Evolutionary conservation across 2,329 filamentous ascomycete genomes (phyloP).

Genomic region (Didymella sp.): DNA sequence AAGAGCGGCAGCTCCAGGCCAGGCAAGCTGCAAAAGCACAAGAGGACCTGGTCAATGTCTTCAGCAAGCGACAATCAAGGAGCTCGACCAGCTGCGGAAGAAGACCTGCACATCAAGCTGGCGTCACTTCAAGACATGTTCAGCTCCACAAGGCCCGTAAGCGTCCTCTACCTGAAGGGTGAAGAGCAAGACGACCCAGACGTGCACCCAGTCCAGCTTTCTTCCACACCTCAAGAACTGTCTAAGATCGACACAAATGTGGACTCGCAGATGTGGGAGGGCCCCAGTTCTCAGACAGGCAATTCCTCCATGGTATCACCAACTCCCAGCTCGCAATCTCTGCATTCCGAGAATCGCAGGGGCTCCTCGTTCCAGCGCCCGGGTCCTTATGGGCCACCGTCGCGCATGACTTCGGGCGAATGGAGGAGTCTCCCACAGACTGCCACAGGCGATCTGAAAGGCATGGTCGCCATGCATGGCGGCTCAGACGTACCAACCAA

Average conservation of each 20-base stretch:
- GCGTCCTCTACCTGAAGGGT: constrained; percentile 77
- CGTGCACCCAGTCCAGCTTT: constrained; percentile 74
- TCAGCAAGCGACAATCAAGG: constrained; percentile 62
- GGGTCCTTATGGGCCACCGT: constrained; percentile 52
- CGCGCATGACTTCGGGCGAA: constrained; percentile 56
- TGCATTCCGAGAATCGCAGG: constrained; percentile 51
- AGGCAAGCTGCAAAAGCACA: constrained; percentile 88
- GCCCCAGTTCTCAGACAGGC: constrained; percentile 61
- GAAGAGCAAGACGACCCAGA: constrained; percentile 82
- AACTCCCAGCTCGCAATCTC: constrained; percentile 56
- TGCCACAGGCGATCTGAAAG: constrained; percentile 58
- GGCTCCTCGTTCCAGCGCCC: constrained; percentile 55
- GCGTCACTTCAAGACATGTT: constrained; percentile 87
- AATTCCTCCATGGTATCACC: constrained; percentile 62
- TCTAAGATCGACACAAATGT: constrained; percentile 57
- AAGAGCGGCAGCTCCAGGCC: constrained; percentile 62
- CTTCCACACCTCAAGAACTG: constrained; percentile 70
- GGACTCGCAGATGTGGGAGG: constrained; percentile 57
- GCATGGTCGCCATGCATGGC: constrained; percentile 51
- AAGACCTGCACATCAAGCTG: constrained; percentile 80
- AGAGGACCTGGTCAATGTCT: constrained; percentile 93
- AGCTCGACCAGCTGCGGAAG: constrained; percentile 58
- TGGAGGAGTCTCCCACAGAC: constrained; percentile 67
- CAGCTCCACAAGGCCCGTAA: constrained; percentile 79
- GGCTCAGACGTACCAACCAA: constrained; percentile 63